Conservation (phyloP, 345 rosid genomes). For the Citrus sinensis region DNA sequence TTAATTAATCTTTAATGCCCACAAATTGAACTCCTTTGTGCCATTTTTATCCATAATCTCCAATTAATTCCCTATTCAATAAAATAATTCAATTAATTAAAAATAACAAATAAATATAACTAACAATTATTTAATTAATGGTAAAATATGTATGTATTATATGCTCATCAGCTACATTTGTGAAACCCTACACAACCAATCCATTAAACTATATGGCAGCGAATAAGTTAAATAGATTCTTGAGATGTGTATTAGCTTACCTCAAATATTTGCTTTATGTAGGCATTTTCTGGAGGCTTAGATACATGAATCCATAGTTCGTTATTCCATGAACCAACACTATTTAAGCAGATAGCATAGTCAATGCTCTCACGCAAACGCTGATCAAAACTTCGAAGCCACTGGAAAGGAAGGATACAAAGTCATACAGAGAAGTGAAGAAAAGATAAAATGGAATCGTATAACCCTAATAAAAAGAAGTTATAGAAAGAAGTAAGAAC, state of each 20-base stretch:
- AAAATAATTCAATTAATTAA: too few relatives aligned
- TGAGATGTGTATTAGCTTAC: slow-evolving; percentile 35
- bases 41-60: too few relatives aligned
- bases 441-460: slow-evolving; percentile 3
- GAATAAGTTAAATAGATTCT: slow-evolving; percentile 3
- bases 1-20: too few relatives aligned
- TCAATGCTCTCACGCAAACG: slow-evolving; percentile 93
- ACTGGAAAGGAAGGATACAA: slow-evolving; percentile 46
- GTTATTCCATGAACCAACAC: slow-evolving; percentile 78
- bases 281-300: slow-evolving; percentile 92
- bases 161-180: slow-evolving; percentile 54
- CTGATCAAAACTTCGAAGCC: slow-evolving; percentile 97
- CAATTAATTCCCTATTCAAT: too few relatives aligned
- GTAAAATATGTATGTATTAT: too few relatives aligned
- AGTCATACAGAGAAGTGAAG: neutral
- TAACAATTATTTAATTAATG: too few relatives aligned
- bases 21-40: too few relatives aligned
- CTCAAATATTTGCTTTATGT: slow-evolving; percentile 83
- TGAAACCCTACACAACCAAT: slow-evolving; percentile 55
- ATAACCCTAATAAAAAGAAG: neutral
- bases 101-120: too few relatives aligned
- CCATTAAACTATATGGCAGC: slow-evolving; percentile 16
- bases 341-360: slow-evolving; percentile 96
- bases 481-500: neutral
- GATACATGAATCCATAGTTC: slow-evolving; percentile 79